Conservation (phyloP, 2,329 filamentous ascomycete genomes). For the Colletotrichum sp. region DNA sequence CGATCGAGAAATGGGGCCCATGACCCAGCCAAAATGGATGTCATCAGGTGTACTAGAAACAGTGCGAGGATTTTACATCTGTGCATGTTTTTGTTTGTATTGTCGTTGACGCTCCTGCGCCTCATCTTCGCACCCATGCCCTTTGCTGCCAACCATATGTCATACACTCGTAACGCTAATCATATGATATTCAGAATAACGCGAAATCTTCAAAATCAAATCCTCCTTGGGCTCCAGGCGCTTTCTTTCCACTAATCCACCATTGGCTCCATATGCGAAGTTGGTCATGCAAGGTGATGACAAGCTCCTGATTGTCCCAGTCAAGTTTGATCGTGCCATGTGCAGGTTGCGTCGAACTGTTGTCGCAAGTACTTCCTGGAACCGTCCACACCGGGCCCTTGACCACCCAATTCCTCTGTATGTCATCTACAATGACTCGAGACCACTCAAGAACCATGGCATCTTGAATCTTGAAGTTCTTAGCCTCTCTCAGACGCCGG, state of each 20-base stretch:
- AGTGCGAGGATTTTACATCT: neutral
- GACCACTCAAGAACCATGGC: constrained; percentile 43
- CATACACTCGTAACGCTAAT: neutral
- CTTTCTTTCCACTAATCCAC: constrained; percentile 27
- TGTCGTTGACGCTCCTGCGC: neutral
- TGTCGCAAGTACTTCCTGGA: constrained; percentile 38
- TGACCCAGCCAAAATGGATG: neutral
- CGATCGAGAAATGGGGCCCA: neutral
- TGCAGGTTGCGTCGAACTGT: constrained; percentile 36
- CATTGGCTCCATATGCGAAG: constrained; percentile 37
- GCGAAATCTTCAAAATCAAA: constrained; percentile 1
- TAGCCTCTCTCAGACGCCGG: constrained; percentile 7
- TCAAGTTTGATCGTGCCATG: constrained; percentile 35
- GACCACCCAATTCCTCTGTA: constrained; percentile 48
- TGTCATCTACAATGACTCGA: constrained; percentile 47
- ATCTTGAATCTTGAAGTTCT: constrained; percentile 20
- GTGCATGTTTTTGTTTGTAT: neutral
- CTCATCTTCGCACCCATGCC: neutral
- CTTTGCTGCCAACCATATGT: neutral
- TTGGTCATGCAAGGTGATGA: constrained; percentile 34
- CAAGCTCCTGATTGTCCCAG: constrained; percentile 35
- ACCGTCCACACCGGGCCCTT: constrained; percentile 38
- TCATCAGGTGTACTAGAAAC: neutral
- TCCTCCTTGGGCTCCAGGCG: neutral
- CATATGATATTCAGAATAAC: neutral